Base-by-base conservation (phyloP, 345 rosid genomes). In the Eucalyptus pumila region DNA sequence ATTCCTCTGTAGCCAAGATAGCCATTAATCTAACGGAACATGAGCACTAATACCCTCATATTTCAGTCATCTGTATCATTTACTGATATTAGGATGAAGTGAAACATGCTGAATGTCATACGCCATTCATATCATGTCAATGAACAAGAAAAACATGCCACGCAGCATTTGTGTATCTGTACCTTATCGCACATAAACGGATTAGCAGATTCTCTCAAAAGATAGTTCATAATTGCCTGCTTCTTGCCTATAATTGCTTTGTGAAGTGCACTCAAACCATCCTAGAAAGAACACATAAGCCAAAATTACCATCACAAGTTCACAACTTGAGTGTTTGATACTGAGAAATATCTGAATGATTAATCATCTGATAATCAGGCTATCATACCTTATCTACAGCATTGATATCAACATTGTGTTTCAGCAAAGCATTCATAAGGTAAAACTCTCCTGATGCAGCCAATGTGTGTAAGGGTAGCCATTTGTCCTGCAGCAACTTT, bases 401-500 rank as follows among this genome's bases (percentile, higher is more conserved):
- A 92, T 96, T 96, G 91, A 98, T 96, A 90, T 96, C 97, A 87
- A 96, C 92, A 90, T 93, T 94, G 89, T 94, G 97, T 90, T 98
- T 98, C 89, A 97, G 92, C 91, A 96, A 95, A 87, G 94, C 91
- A 93, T 94, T 94, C 92, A 94, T 80, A 69, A 96, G 95, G 90
- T 94, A 94, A 93, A 95, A 96, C 91, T 97, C 99, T 86, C 99
- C 99, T 5, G 96, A 93, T 52, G 98, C 99, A 81, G 98, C 98
- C 87, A 96, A 95, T 24, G 99, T 93, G 92, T 98, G 98, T 88
- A 98, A 92, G 86, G 98, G 97, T 42, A 94, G 93, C 98, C 99
- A 95, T 92, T 96, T 96, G 54, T 89, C 94, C 96, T 94, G 93
- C 83, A 40, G 47, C 83, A 76, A 40, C 83, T 40, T 76, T 40